Evolutionary conservation across 139 green algal species (phyloP).

Genomic region (Volvox reticuliferus): DNA sequence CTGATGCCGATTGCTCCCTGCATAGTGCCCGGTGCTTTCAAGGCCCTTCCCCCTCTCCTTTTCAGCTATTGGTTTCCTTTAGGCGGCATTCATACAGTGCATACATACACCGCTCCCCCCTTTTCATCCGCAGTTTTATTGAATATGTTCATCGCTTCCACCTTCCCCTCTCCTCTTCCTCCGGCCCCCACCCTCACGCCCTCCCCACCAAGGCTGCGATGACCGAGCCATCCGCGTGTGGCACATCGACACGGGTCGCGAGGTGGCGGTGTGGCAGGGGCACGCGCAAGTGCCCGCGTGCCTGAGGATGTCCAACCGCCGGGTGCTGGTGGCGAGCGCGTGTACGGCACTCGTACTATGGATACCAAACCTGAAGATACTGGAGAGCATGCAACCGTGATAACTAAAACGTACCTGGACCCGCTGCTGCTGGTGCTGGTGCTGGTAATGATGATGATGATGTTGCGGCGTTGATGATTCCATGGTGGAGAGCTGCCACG

Average conservation of each 20-base stretch:
- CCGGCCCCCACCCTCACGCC: neutral
- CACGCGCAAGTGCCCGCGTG: slow-evolving; percentile 80
- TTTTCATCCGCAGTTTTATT: no score
- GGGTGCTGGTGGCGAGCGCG: slow-evolving; percentile 83
- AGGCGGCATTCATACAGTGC: no score
- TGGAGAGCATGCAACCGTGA: slow-evolving; percentile 24
- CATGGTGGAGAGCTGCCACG: no score
- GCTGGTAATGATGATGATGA: neutral
- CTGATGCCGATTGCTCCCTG: neutral
- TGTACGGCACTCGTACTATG: slow-evolving; percentile 85
- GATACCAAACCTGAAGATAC: slow-evolving; percentile 69
- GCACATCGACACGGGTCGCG: slow-evolving; percentile 63
- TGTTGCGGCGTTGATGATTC: no score
- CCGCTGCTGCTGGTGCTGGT: neutral
- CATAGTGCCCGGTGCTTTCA: neutral
- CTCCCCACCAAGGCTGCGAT: slow-evolving; percentile 69
- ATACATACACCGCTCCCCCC: no score
- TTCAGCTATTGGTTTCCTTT: neutral
- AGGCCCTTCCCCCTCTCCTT: neutral
- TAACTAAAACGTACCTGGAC: neutral
- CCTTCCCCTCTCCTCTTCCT: no score
- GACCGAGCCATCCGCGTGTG: slow-evolving; percentile 81
- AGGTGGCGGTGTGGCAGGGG: slow-evolving; percentile 74
- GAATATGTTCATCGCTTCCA: no score
- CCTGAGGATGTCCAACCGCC: slow-evolving; percentile 79